Evolutionary conservation across 2,329 filamentous ascomycete species (phyloP).

Genomic region (Verticillium klebahnii): DNA sequence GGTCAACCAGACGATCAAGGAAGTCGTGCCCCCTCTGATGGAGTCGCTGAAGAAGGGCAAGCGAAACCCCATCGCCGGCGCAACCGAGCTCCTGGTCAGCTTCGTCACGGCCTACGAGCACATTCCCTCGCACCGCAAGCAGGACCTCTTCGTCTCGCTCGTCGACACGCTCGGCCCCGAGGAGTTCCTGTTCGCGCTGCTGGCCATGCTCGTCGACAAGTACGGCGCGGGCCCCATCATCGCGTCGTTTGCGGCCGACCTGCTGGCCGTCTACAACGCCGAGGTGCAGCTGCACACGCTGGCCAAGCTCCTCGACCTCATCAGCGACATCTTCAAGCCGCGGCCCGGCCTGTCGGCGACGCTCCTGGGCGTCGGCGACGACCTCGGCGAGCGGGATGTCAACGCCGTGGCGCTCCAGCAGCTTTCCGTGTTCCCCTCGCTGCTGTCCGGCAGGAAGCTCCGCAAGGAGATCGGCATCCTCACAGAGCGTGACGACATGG

Average conservation of each 20-base stretch:
- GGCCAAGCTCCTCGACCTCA: constrained; percentile 69
- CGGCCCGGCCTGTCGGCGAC: constrained; percentile 70
- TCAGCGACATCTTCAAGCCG: constrained; percentile 69
- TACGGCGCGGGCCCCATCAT: constrained; percentile 75
- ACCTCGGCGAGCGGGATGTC: constrained; percentile 38
- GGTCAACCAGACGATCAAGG: constrained; percentile 89
- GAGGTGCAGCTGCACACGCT: constrained; percentile 75
- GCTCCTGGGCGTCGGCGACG: constrained; percentile 58
- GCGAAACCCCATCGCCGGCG: constrained; percentile 72
- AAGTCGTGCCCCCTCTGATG: constrained; percentile 88
- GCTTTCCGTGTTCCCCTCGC: constrained; percentile 51
- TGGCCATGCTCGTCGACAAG: constrained; percentile 86
- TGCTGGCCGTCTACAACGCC: constrained; percentile 69
- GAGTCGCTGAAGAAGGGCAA: constrained; percentile 78
- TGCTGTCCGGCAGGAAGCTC: constrained; percentile 55
- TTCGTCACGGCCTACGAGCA: constrained; percentile 97
- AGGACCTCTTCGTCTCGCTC: constrained; percentile 78
- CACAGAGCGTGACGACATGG: constrained; percentile 60
- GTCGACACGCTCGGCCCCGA: constrained; percentile 78
- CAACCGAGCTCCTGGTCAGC: constrained; percentile 86
- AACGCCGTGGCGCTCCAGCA: constrained; percentile 49
- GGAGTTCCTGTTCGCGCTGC: constrained; percentile 82
- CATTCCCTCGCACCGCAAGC: constrained; percentile 80
- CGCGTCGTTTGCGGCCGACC: constrained; percentile 67
- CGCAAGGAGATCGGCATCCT: constrained; percentile 50